These are phyloP conservation scores for Colletotrichum magnum DNA, from an alignment of 2,329 filamentous ascomycete species.

Conservation along the genomic window DNA sequence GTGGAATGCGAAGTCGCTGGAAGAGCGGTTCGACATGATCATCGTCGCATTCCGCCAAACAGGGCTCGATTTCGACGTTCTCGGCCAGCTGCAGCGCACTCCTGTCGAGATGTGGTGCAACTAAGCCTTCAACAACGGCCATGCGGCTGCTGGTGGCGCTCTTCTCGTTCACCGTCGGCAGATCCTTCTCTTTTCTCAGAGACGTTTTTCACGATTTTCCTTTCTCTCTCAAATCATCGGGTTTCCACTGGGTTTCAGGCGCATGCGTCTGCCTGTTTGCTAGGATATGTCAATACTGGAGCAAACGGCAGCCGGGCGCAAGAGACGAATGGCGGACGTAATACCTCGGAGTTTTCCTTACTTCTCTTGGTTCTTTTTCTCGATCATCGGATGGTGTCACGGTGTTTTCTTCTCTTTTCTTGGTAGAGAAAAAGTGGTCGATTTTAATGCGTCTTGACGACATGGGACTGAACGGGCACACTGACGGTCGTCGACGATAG, in stretches of 20 bases:
- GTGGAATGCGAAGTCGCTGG: constrained; percentile 56
- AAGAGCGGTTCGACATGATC: constrained; percentile 57
- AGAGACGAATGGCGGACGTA: constrained; percentile 19
- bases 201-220: too few species aligned
- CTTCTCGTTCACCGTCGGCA: background rate
- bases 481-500: constrained; percentile 28
- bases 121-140: constrained; percentile 23
- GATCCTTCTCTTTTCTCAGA: background rate
- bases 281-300: constrained; percentile 11
- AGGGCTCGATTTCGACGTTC: constrained; percentile 56
- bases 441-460: constrained; percentile 22
- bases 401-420: background rate
- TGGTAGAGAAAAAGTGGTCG: constrained; percentile 36
- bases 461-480: constrained; percentile 22
- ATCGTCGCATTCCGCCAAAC: constrained; percentile 60
- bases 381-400: constrained; percentile 30
- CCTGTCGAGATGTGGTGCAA: constrained; percentile 58
- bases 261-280: constrained; percentile 19
- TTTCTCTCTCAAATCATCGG: constrained; percentile 16
- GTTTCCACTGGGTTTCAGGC: constrained; percentile 9
- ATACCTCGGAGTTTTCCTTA: constrained; percentile 17
- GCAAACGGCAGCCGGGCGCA: constrained; percentile 18
- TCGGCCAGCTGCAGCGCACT: constrained; percentile 51
- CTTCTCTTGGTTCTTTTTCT: background rate
- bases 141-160: constrained; percentile 20